Percentiles rank a stretch among this genome's conserved stretches.
Conservation (phyloP, 75 land plant species). For the Cryptomeria japonica region DNA sequence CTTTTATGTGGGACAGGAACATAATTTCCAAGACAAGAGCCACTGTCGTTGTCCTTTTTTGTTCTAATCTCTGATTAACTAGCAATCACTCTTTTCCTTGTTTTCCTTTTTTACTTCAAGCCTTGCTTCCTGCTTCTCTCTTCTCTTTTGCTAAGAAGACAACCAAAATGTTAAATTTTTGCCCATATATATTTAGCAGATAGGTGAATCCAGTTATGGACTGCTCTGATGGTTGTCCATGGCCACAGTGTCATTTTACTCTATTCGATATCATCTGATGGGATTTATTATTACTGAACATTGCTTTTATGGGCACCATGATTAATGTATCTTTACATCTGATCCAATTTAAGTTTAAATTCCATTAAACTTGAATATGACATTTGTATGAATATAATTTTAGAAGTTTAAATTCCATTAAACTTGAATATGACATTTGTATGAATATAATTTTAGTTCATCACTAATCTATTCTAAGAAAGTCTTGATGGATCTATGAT, state of each 20-base stretch:
- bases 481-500: background rate
- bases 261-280: background rate
- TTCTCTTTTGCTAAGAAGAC: too few species aligned
- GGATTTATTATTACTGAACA: background rate
- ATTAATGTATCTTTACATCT: background rate
- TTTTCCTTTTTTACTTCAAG: too few species aligned
- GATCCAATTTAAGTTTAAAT: background rate
- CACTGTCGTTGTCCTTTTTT: too few species aligned
- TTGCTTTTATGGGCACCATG: background rate
- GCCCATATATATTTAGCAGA: background rate
- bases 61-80: too few species aligned
- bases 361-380: background rate
- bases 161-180: background rate
- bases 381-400: background rate
- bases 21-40: too few species aligned
- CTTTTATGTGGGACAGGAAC: too few species aligned
- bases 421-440: too few species aligned
- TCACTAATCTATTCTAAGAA: background rate
- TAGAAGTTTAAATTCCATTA: too few species aligned
- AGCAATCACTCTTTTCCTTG: too few species aligned
- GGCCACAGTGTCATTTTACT: background rate
- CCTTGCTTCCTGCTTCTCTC: too few species aligned
- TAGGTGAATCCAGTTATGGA: background rate
- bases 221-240: background rate
- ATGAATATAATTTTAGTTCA: too few species aligned